These are phyloP conservation scores for Penicillium ochrochloron DNA, from an alignment of 495 filamentous ascomycete species.

Conservation along the genomic window DNA sequence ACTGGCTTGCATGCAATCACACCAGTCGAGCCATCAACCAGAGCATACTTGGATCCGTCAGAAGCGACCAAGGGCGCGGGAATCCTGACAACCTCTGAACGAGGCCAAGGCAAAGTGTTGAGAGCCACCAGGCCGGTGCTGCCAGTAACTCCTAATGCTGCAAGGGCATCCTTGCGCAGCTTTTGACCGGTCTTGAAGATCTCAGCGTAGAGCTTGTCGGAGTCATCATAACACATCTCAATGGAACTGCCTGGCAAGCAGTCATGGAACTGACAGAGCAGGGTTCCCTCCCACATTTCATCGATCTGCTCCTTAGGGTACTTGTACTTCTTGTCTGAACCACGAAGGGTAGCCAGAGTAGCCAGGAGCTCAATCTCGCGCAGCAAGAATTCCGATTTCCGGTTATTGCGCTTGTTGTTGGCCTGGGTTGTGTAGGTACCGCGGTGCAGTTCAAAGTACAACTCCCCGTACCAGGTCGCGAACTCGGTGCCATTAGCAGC, in stretches of 20 bases:
- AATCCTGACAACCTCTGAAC: slow-evolving; percentile 70
- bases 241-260: slow-evolving; percentile 94
- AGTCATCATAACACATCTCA: slow-evolving; percentile 96
- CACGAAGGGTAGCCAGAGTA: slow-evolving; percentile 76
- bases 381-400: slow-evolving; percentile 80
- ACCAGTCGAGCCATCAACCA: slow-evolving; percentile 51
- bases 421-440: slow-evolving; percentile 97
- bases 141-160: slow-evolving; percentile 63
- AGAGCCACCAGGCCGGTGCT: slow-evolving; percentile 56
- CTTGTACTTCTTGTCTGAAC: slow-evolving; percentile 62
- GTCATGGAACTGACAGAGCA: slow-evolving; percentile 96
- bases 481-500: slow-evolving; percentile 73
- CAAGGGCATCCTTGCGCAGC: slow-evolving; percentile 69
- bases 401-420: slow-evolving; percentile 95
- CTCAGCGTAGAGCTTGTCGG: slow-evolving; percentile 80
- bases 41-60: slow-evolving; percentile 47
- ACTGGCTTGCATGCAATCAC: slow-evolving; percentile 55
- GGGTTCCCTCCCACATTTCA: slow-evolving; percentile 85
- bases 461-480: slow-evolving; percentile 95
- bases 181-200: slow-evolving; percentile 78
- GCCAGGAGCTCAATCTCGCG: slow-evolving; percentile 89
- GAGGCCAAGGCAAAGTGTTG: slow-evolving; percentile 85
- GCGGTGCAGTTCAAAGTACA: slow-evolving; percentile 96
- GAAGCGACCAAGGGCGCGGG: slow-evolving; percentile 42
- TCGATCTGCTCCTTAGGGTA: slow-evolving; percentile 94